Evolutionary conservation across 164 flowering plant genomes (phyloP).

Genomic region (Platanus orientalis): DNA sequence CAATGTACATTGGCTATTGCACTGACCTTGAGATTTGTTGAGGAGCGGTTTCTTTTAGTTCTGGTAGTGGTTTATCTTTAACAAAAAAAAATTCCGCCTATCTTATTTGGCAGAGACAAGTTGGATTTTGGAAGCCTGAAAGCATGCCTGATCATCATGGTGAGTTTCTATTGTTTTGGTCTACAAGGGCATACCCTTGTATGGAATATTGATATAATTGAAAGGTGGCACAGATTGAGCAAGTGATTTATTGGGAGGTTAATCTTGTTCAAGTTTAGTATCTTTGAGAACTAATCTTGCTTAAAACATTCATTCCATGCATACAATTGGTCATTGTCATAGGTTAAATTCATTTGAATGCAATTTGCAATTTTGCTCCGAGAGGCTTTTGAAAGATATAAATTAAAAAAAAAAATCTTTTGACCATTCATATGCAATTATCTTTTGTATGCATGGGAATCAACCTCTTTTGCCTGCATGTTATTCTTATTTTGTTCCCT

Average conservation of each 20-base stretch:
- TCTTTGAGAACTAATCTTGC: background rate
- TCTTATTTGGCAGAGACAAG: constrained; percentile 43
- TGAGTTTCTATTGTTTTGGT: constrained; percentile 17
- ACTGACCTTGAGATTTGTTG: background rate
- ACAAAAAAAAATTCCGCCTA: background rate
- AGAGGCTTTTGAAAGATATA: too few relatives aligned
- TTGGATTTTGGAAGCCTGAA: constrained; percentile 57
- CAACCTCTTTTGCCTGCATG: too few relatives aligned
- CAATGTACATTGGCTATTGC: background rate
- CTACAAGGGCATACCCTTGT: background rate
- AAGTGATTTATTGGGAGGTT: background rate
- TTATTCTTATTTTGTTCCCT: too few relatives aligned
- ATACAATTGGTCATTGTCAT: too few relatives aligned
- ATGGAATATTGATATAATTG: background rate
- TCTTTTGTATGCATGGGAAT: too few relatives aligned
- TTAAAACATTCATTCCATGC: too few relatives aligned
- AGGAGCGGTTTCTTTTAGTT: background rate
- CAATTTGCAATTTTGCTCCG: background rate
- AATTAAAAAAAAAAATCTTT: too few relatives aligned
- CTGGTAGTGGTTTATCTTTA: background rate
- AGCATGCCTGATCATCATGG: constrained; percentile 33
- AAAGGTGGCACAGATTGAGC: background rate
- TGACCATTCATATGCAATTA: too few relatives aligned
- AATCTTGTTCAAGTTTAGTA: background rate
- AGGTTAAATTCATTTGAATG: background rate